Base-by-base conservation (phyloP, 2,329 filamentous ascomycete species). In the Penicillium crustosum region DNA sequence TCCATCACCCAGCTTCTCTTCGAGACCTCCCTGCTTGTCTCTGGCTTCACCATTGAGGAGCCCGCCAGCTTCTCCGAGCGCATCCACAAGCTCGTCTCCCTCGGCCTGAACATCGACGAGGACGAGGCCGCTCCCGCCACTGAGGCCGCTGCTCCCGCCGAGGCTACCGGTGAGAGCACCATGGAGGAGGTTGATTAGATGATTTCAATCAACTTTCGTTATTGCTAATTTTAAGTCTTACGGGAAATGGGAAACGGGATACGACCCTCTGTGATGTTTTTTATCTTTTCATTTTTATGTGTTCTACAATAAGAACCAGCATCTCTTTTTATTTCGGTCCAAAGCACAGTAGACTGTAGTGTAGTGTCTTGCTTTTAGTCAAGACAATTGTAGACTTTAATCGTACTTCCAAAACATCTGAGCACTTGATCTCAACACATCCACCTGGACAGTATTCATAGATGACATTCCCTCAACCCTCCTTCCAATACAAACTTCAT, bases 161-260 rank as follows among this genome's bases (percentile, higher is more conserved):
- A 84, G 70, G 83, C 83, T 58, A 81, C 89, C 66, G 89, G 88
- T 70, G 92, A 96, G 87, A 95, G 89, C 82, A 89, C 93, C 78
- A 99, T 99, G 94, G 94, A 99, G 88, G 94, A 99, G 87, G 94
- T 99, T 77, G 94, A 99, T 86, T 99, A 96, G 72, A 81, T 63
- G 53, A 27, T 15, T 61, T 45, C 44, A n/a, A 38, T 55, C 31
- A 36, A 43, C 41, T 58, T 53, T 36, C 60, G 56, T 25, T 61
- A 39, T 58, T 64, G 55, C 60, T 64, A 55, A 61, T 60, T 52
- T 61, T 53, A 61, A 64, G 61, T 63, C 59, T 68, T 67, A 67
- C 58, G 65, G 65, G 65, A 67, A 66, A 67, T 61, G 65, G 65
- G 64, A 67, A 66, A 67, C 56, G 65, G 65, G 65, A 67, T 63